Percentiles rank a stretch among this genome's conserved stretches.
Evolutionary conservation across 139 green algal genomes (phyloP).

Genomic region (Yamagishiella unicocca): DNA sequence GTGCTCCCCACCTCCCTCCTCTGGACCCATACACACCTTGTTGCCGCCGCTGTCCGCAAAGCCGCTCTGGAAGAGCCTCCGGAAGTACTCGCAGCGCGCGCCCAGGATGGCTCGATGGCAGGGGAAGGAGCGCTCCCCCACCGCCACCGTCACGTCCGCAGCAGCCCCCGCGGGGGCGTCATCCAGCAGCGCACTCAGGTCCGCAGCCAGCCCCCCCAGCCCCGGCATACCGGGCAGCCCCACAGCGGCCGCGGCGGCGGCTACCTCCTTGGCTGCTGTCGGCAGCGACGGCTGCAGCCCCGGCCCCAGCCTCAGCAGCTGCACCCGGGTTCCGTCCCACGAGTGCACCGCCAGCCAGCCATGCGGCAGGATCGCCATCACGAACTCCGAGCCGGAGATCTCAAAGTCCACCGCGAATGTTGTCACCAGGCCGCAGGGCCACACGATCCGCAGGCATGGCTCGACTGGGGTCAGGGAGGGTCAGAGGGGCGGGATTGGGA

Average conservation of each 20-base stretch:
- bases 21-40: background rate
- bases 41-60: constrained; percentile 14
- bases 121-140: background rate
- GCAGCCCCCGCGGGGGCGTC: background rate
- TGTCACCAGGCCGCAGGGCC: constrained; percentile 3
- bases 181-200: background rate
- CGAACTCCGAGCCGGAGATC: background rate
- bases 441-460: background rate
- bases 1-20: background rate
- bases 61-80: background rate
- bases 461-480: background rate
- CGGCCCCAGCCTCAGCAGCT: background rate
- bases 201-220: background rate
- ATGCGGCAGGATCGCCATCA: background rate
- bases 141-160: background rate
- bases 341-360: background rate
- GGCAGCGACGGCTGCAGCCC: background rate
- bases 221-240: background rate
- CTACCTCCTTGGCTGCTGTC: background rate
- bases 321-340: background rate
- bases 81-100: constrained; percentile 26
- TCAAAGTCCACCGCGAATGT: background rate
- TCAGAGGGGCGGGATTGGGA: no score
- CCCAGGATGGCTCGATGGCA: constrained; percentile 7
- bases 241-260: background rate